A percentile compares a stretch with the other conserved stretches of the same genome.
These are phyloP conservation scores for Cicer pinnatifidum DNA, from an alignment of 306 rosid species.

Conservation along the genomic window DNA sequence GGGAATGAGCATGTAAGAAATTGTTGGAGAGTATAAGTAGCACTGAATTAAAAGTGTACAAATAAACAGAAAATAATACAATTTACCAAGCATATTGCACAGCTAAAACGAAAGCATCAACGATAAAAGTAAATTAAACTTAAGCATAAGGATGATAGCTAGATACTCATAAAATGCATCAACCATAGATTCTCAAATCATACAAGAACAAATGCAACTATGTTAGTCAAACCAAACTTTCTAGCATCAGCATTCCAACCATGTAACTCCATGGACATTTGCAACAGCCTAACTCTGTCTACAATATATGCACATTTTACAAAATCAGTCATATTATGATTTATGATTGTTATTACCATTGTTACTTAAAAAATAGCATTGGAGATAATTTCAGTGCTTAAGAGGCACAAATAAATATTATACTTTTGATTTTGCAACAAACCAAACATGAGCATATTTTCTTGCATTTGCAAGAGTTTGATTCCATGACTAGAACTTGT, in stretches of 20 bases:
- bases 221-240: neutral
- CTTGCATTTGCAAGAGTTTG: neutral
- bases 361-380: slow-evolving; percentile 11
- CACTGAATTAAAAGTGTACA: slow-evolving; percentile 2
- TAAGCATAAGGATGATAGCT: neutral
- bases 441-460: neutral
- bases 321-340: slow-evolving; percentile 3
- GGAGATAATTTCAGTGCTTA: slow-evolving; percentile 15
- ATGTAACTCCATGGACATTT: neutral
- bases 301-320: neutral
- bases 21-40: slow-evolving; percentile 24
- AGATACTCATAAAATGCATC: neutral
- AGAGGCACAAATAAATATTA: slow-evolving; percentile 21
- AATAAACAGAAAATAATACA: slow-evolving; percentile 25
- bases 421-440: neutral
- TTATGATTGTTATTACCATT: neutral
- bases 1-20: slow-evolving; percentile 32
- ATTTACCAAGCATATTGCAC: slow-evolving; percentile 26
- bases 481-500: neutral
- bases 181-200: neutral
- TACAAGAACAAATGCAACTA: neutral
- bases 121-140: slow-evolving; percentile 13
- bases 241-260: neutral
- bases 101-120: slow-evolving; percentile 26
- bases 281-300: slow-evolving; percentile 4